Percentiles rank a stretch among this genome's conserved stretches.
phyloP scores from a whole-genome alignment of 2,329 filamentous ascomycete species.

The Camillea tinctor region DNA sequence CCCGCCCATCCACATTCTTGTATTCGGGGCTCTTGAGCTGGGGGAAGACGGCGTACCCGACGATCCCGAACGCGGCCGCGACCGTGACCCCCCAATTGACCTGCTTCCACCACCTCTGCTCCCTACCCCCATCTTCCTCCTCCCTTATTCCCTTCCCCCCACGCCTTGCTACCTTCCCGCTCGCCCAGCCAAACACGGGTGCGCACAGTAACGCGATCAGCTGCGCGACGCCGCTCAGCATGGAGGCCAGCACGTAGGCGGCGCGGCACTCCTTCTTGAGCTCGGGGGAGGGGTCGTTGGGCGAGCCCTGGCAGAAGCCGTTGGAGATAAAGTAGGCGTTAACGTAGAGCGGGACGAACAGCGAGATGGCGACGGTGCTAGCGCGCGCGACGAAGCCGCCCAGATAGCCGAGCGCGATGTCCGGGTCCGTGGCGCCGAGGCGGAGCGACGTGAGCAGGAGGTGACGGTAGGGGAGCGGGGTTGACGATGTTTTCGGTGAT shows the following conservation, averaged over 20 bases:
- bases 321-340: conserved; percentile 85
- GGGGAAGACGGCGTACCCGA: conserved; percentile 76
- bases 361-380: conserved; percentile 89
- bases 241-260: conserved; percentile 84
- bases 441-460: conserved; percentile 62
- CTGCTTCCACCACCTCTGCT: conserved; percentile 15
- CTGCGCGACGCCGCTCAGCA: conserved; percentile 86
- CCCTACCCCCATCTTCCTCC: too few relatives aligned
- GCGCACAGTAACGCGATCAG: conserved; percentile 81
- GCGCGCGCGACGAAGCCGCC: conserved; percentile 94
- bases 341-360: conserved; percentile 91
- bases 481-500: too few relatives aligned
- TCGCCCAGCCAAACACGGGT: conserved; percentile 82
- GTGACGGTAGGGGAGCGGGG: conserved; percentile 56
- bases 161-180: conserved; percentile 37
- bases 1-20: conserved; percentile 59
- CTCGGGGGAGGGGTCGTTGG: conserved; percentile 64
- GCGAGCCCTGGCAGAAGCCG: conserved; percentile 71
- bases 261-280: conserved; percentile 82
- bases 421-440: conserved; percentile 70
- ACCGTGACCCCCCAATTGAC: conserved; percentile 74
- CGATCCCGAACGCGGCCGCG: conserved; percentile 70
- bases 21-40: conserved; percentile 75
- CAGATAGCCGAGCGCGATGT: conserved; percentile 84
- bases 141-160: too few relatives aligned